These are phyloP conservation scores for Aspergillus hiratsukae DNA, from an alignment of 2,329 filamentous ascomycete species.

Conservation along the genomic window DNA sequence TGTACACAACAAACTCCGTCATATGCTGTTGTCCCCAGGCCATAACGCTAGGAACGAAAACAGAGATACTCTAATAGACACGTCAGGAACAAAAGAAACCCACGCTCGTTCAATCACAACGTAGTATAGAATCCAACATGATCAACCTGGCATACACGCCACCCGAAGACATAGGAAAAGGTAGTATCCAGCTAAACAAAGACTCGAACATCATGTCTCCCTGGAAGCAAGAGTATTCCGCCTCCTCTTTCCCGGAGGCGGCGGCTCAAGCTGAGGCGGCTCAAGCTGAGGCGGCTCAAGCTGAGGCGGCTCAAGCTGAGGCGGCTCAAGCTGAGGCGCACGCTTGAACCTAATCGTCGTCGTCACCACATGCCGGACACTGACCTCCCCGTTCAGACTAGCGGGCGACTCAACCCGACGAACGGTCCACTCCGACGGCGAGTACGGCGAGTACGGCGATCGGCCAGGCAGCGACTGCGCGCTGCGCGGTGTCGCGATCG, in stretches of 20 bases:
- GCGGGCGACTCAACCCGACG: constrained; percentile 56
- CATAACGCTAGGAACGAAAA: background rate
- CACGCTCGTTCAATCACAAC: too few species aligned
- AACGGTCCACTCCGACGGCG: constrained; percentile 72
- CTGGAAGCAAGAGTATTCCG: constrained; percentile 43
- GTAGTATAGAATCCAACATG: too few species aligned
- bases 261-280: constrained; percentile 68
- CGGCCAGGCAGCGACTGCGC: background rate
- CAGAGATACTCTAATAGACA: background rate
- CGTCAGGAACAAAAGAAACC: background rate
- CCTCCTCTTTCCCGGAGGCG: constrained; percentile 85
- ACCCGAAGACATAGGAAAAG: background rate
- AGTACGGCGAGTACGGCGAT: constrained; percentile 30
- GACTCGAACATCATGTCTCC: background rate
- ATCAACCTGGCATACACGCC: too few species aligned
- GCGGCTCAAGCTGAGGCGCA: constrained; percentile 66
- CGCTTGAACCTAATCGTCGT: constrained; percentile 82
- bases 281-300: too few species aligned
- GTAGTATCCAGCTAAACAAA: background rate
- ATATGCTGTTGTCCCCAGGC: background rate
- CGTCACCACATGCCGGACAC: constrained; percentile 83
- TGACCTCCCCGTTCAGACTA: constrained; percentile 56
- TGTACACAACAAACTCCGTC: constrained; percentile 3
- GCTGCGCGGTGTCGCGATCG: constrained; percentile 60
- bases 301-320: too few species aligned